Percentiles rank a stretch among this genome's conserved stretches.
phyloP scores from a whole-genome alignment of 495 filamentous ascomycete species.

The Neurospora sp. region DNA sequence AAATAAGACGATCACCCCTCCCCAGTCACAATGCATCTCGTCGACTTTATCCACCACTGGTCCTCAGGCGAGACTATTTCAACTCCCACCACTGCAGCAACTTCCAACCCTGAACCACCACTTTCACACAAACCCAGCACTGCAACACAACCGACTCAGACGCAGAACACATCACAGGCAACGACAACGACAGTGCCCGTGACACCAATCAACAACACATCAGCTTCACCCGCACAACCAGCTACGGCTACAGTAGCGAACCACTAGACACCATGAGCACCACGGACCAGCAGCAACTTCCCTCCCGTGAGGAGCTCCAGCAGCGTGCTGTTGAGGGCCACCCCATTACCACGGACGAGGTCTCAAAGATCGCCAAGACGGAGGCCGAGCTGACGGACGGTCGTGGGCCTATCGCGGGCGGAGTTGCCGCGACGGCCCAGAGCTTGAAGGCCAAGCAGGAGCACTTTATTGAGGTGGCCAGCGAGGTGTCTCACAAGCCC shows the following conservation, averaged over 20 bases:
- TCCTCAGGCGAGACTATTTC: no score
- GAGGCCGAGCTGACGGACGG: constrained; percentile 18
- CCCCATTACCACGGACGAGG: constrained; percentile 16
- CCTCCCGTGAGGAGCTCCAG: constrained; percentile 15
- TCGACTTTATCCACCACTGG: no score
- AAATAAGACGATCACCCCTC: background rate
- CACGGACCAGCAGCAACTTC: constrained; percentile 9
- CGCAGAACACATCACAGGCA: background rate
- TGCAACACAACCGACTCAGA: background rate
- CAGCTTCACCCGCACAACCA: background rate
- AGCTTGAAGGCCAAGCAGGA: constrained; percentile 22
- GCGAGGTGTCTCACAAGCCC: constrained; percentile 22
- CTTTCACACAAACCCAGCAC: background rate
- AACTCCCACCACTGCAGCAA: background rate
- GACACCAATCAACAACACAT: background rate
- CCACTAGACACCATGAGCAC: background rate
- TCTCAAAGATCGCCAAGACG: constrained; percentile 10
- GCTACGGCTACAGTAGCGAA: background rate
- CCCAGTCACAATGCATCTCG: no score
- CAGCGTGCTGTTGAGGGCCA: constrained; percentile 12
- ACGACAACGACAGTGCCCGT: no score
- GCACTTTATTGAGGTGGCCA: constrained; percentile 19
- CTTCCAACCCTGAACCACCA: background rate
- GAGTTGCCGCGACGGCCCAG: constrained; percentile 19
- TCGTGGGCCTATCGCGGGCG: constrained; percentile 17